Evolutionary conservation across 495 filamentous ascomycete genomes (phyloP), one percentile per base, ranked within the genome.

Genomic region (Aspergillus funiculosus): DNA sequence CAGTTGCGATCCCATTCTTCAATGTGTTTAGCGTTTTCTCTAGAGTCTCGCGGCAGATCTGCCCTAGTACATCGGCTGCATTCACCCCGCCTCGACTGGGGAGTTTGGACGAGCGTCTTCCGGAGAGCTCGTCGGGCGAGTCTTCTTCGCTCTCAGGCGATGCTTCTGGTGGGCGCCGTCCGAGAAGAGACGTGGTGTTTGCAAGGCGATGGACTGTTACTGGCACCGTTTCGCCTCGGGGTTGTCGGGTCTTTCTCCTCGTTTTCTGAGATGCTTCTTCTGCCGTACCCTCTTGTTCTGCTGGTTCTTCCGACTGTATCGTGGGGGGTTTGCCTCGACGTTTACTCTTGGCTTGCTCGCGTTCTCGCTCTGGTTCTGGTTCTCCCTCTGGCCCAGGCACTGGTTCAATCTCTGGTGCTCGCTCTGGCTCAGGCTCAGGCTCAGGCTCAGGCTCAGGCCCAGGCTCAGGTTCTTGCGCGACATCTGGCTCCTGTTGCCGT

Each of bases 21-120:
- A 70, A 59, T 7, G 69, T 64, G 2, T 62, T 59, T 3, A 71
- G 59, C 5, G 65, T 75, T 41, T 74, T 74, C 26, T 78, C 77
- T 20, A 85, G 63, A 1, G 82, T 76, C 56, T 87, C 84, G 30
- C 80, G 74, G 61, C 82, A 86, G 30, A 87, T 73, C 58, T 86
- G 81, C 36, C 75, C 70, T 7, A 87, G 58, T 0, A 87, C 84
- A 38, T 88, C 84, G 13, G 85, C 72, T 1, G 77, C 67, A 50
- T 86, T 87, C 44, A 85, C 81, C 21, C 80, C 82, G 19, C 72
- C 71, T n/a, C 77, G 75, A 48, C 69, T 80, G 8, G 76, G 67
- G 9, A 70, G 54, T 27, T 65, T 68, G 14, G 59, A 54, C 30
- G 63, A 59, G 41, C 63, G 58, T 24, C 42, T 48, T 7, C 51